Percentiles rank a stretch among this genome's conserved stretches.
phyloP scores from a whole-genome alignment of 2,329 filamentous ascomycete genomes.

The Claviceps digitariae region DNA sequence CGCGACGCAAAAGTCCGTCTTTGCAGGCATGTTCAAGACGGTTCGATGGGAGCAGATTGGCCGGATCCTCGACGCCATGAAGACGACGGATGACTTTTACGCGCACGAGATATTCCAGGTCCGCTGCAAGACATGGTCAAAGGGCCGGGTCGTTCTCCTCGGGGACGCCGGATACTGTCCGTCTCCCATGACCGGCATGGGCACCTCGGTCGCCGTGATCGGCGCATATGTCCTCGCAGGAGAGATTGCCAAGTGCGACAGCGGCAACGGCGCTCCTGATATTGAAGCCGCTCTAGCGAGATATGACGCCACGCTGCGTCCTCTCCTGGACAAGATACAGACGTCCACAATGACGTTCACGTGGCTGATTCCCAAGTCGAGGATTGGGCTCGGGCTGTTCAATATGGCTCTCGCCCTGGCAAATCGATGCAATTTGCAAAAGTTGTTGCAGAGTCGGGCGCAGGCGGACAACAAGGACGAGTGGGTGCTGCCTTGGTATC shows the following conservation, averaged over 20 bases:
- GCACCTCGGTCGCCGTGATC: slow-evolving; percentile 30
- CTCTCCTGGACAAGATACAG: slow-evolving; percentile 17
- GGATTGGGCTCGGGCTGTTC: not conserved
- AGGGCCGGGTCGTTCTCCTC: slow-evolving; percentile 30
- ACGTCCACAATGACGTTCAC: not conserved
- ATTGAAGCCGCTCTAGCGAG: slow-evolving; percentile 17
- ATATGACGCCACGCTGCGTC: slow-evolving; percentile 28
- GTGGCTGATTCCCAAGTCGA: not conserved
- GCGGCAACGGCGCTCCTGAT: slow-evolving; percentile 8
- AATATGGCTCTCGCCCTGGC: not conserved
- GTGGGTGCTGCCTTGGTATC: slow-evolving; percentile 2
- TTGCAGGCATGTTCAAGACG: slow-evolving; percentile 24
- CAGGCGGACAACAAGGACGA: not conserved
- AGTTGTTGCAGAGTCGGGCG: not conserved
- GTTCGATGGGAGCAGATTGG: slow-evolving; percentile 29
- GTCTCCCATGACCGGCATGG: slow-evolving; percentile 28
- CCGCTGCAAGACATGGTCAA: slow-evolving; percentile 21
- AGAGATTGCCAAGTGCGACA: slow-evolving; percentile 19
- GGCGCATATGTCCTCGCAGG: slow-evolving; percentile 38
- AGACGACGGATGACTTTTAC: slow-evolving; percentile 29
- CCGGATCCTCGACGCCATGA: slow-evolving; percentile 22
- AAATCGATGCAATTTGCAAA: not conserved
- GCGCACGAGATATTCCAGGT: slow-evolving; percentile 29
- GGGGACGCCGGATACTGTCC: slow-evolving; percentile 35
- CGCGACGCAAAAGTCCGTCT: slow-evolving; percentile 17